Evolutionary conservation across 345 rosid species (phyloP).

Genomic region (Lumnitzera littorea): DNA sequence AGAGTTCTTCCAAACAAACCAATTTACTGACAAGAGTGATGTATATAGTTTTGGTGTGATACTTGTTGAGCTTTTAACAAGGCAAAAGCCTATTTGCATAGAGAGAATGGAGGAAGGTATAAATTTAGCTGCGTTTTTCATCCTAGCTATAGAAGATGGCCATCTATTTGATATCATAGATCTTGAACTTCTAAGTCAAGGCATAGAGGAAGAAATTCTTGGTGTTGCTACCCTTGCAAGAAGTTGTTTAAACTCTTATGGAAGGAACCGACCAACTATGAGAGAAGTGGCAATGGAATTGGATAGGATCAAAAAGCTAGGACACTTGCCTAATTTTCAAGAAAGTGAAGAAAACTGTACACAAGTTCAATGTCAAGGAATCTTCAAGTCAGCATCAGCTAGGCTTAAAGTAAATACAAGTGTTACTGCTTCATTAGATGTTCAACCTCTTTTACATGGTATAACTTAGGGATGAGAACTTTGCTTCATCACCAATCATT

Average conservation of each 20-base stretch:
- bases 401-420: too few species aligned
- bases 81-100: background rate
- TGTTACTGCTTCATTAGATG: too few species aligned
- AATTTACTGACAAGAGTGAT: background rate
- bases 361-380: background rate
- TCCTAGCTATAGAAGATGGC: background rate
- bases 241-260: background rate
- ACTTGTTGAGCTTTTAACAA: background rate
- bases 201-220: background rate
- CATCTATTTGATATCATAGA: background rate
- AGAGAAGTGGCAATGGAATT: background rate
- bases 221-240: background rate
- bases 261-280: background rate
- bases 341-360: background rate
- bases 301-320: background rate
- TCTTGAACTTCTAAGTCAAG: background rate
- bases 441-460: too few species aligned
- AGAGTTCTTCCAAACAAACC: background rate
- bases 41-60: constrained; percentile 2
- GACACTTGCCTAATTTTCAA: too few species aligned
- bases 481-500: too few species aligned
- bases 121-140: background rate
- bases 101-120: background rate
- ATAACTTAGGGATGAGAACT: too few species aligned
- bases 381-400: too few species aligned